Conservation (phyloP, 495 filamentous ascomycete genomes). For the Durotheca rogersii region DNA sequence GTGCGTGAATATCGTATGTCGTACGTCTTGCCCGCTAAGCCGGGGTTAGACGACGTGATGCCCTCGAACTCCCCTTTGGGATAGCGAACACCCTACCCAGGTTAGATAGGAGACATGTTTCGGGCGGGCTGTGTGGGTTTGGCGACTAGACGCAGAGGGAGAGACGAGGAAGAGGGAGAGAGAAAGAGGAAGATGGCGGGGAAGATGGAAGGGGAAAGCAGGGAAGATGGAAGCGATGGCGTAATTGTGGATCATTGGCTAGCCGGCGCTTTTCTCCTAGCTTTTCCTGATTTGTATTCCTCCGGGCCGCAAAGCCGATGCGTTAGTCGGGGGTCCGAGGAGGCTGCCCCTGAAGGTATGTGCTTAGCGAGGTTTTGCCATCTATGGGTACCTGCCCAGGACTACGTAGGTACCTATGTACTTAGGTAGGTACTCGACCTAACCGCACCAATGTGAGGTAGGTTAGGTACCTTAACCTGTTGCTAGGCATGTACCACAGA, state of each 20-base stretch:
- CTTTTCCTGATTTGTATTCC: conserved; percentile 21
- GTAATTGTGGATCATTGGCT: conserved; percentile 14
- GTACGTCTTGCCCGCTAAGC: neutral
- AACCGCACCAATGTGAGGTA: too few species aligned
- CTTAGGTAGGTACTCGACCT: too few species aligned
- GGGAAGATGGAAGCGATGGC: neutral
- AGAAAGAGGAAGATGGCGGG: neutral
- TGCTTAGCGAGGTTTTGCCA: conserved; percentile 2
- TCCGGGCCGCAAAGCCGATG: conserved; percentile 26
- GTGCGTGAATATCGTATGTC: neutral
- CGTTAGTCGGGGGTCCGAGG: conserved; percentile 13
- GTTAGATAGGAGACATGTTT: neutral
- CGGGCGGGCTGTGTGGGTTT: neutral
- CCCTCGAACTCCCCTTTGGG: too few species aligned
- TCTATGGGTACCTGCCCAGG: conserved; percentile 20
- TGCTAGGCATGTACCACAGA: too few species aligned
- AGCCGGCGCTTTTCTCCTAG: conserved; percentile 18
- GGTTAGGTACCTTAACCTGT: too few species aligned
- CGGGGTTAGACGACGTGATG: neutral
- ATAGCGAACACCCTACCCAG: too few species aligned
- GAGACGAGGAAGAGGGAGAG: neutral
- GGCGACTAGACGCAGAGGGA: neutral
- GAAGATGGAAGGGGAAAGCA: neutral
- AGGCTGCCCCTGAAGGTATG: conserved; percentile 8
- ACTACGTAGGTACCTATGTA: too few species aligned